A percentile compares a stretch with the other conserved stretches of the same genome.
Conservation (phyloP, 192 early-diverging fungal genomes). For the Backusella australiensis region DNA sequence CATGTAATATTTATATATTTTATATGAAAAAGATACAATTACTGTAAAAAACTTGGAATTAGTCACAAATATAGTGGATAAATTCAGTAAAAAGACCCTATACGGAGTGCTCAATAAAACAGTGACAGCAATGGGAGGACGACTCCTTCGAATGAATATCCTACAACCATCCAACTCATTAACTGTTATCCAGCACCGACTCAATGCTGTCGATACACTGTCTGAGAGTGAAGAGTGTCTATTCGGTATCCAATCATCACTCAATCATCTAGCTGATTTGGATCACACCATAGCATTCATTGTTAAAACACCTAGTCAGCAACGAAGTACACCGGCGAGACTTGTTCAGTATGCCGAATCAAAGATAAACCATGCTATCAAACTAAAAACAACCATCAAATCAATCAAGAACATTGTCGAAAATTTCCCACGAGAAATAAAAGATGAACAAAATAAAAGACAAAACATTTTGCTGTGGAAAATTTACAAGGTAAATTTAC, state of each 20-base stretch:
- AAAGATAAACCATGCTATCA: constrained; percentile 66
- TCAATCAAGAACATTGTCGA: constrained; percentile 26
- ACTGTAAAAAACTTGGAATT: constrained; percentile 66
- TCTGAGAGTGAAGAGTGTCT: constrained; percentile 45
- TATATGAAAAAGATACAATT: constrained; percentile 42
- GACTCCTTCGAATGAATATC: constrained; percentile 73
- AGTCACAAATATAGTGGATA: constrained; percentile 46
- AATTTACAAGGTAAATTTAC: constrained; percentile 4
- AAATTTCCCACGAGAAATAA: neutral
- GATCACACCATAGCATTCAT: constrained; percentile 56
- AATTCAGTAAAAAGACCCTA: constrained; percentile 47
- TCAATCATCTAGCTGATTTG: constrained; percentile 50
- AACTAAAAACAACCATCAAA: constrained; percentile 66
- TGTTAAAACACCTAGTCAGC: constrained; percentile 43
- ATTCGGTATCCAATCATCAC: constrained; percentile 43
- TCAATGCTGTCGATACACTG: constrained; percentile 62
- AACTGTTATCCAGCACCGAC: constrained; percentile 48
- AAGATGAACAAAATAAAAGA: neutral
- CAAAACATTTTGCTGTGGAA: neutral
- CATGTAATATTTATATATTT: neutral
- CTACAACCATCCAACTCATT: constrained; percentile 66
- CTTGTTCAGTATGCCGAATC: constrained; percentile 56
- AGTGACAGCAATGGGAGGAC: constrained; percentile 64
- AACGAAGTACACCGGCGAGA: constrained; percentile 13
- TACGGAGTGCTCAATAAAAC: constrained; percentile 64